phyloP scores from a whole-genome alignment of 2,329 filamentous ascomycete genomes.

The Diaporthe sp. region DNA sequence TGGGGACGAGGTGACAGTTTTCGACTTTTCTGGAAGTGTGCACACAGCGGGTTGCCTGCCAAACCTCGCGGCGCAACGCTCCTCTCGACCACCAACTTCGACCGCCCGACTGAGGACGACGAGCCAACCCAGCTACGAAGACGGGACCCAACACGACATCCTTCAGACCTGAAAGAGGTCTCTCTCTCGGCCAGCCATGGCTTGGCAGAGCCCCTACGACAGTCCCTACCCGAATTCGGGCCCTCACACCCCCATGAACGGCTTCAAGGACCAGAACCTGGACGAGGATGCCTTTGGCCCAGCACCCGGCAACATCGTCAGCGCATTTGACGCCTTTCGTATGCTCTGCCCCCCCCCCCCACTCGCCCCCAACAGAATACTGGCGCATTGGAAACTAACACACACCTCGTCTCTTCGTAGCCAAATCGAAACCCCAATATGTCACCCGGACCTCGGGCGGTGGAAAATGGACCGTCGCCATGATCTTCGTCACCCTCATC shows the following conservation, averaged over 20 bases:
- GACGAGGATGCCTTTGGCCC: slow-evolving; percentile 87
- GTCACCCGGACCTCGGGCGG: slow-evolving; percentile 86
- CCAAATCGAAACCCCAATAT: slow-evolving; percentile 96
- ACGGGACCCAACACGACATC: not conserved
- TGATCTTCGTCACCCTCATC: slow-evolving; percentile 80
- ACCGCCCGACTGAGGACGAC: not conserved
- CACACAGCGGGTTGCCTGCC: not conserved
- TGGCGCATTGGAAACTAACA: slow-evolving; percentile 42
- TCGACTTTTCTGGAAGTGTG: not conserved
- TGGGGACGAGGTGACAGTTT: slow-evolving; percentile 15
- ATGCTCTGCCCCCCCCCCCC: slow-evolving; percentile 54
- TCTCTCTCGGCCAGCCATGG: slow-evolving; percentile 34
- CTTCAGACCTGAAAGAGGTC: not conserved
- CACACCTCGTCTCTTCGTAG: slow-evolving; percentile 59
- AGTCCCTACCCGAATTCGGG: slow-evolving; percentile 37
- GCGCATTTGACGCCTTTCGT: slow-evolving; percentile 98
- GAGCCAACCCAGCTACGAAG: not conserved
- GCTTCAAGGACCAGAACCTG: slow-evolving; percentile 78
- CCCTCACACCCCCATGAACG: slow-evolving; percentile 75
- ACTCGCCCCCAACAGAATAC: not conserved
- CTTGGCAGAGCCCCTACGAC: slow-evolving; percentile 40
- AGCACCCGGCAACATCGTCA: slow-evolving; percentile 76
- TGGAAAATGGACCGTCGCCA: slow-evolving; percentile 92
- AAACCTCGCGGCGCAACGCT: slow-evolving; percentile 30
- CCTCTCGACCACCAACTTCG: not conserved